These are phyloP conservation scores for Yarrowia sp. DNA, from an alignment of 805 yeast genomes.

Conservation along the genomic window DNA sequence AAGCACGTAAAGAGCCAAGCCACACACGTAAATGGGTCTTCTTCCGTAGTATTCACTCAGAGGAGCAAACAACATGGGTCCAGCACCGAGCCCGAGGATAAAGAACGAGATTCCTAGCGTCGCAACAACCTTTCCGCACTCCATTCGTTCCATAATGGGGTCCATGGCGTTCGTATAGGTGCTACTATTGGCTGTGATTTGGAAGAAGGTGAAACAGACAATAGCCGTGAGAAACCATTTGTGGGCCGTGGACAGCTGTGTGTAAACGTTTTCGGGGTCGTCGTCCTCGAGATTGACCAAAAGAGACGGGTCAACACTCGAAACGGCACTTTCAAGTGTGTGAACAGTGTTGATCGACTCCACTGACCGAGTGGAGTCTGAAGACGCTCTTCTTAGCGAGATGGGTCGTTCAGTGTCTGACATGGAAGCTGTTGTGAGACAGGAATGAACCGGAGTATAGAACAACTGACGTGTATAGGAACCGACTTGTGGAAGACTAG, in stretches of 20 bases:
- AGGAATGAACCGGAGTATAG: neutral
- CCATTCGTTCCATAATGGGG: slow-evolving; percentile 52
- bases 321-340: slow-evolving; percentile 19
- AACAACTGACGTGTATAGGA: neutral
- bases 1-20: slow-evolving; percentile 47
- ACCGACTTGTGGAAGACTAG: neutral
- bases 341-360: slow-evolving; percentile 11
- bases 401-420: slow-evolving; percentile 5
- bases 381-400: slow-evolving; percentile 4
- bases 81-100: slow-evolving; percentile 70
- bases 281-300: slow-evolving; percentile 22
- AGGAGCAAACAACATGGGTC: slow-evolving; percentile 72
- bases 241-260: slow-evolving; percentile 24
- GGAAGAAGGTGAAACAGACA: slow-evolving; percentile 30
- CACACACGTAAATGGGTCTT: slow-evolving; percentile 47
- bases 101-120: slow-evolving; percentile 64
- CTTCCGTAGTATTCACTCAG: slow-evolving; percentile 61
- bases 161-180: slow-evolving; percentile 31
- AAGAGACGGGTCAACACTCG: slow-evolving; percentile 6
- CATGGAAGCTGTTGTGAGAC: neutral
- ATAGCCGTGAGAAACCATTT: slow-evolving; percentile 34
- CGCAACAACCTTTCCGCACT: slow-evolving; percentile 57
- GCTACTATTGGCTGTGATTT: slow-evolving; percentile 24
- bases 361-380: slow-evolving; percentile 12
- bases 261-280: slow-evolving; percentile 36